Base-by-base conservation (phyloP, 352 stramenopile genomes). In the Pythium folliculosum region DNA sequence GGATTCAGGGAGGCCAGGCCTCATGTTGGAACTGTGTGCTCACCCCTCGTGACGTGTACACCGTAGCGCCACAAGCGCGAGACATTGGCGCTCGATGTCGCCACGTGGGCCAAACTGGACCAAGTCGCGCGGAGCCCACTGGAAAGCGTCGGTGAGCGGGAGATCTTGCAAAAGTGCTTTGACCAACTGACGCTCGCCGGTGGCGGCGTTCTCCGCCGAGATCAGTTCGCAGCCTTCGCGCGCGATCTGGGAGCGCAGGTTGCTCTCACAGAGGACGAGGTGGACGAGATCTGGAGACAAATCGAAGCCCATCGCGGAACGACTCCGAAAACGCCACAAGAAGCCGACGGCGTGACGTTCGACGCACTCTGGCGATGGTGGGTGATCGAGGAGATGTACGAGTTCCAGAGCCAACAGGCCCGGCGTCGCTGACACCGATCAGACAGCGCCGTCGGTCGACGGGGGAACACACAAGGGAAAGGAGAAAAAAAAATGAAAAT, bases 351-450 rank as follows among this genome's bases (percentile, higher is more conserved):
- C 13, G 63, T 90, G 47, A 59, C 58, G 19, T 86, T 90, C 56
- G 54, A 70, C 1, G 37, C 40, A 12, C 30, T 91, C 10, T 90
- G 81, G 82, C 70, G 69, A 9, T 90, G 82, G 82, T 91, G 82
- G 82, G 58, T 84, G 30, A 77, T 70, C 0, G 81, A 89, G 16
- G 43, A 63, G 32, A 77, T 77, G 45, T 76, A 73, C 47, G 72
- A 75, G 5, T 69, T 58, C 57, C 50, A 43, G 19, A 62, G 21
- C 21, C 57, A 59, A 1, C 43, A 43, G 19, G 40, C 7, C 3
- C 59, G 58, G 43, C 44, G 21, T 3, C 49, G 35, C 22, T 47
- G 35, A 40, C 35, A 40, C 35, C 35, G 23, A 48, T n/a, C 5
- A 44, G 52, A 48, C 40, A 19, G 5, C 16, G 37, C 50, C 27